Conservation (phyloP, 2,329 filamentous ascomycete genomes). For the Trichophyton schoenleinii region DNA sequence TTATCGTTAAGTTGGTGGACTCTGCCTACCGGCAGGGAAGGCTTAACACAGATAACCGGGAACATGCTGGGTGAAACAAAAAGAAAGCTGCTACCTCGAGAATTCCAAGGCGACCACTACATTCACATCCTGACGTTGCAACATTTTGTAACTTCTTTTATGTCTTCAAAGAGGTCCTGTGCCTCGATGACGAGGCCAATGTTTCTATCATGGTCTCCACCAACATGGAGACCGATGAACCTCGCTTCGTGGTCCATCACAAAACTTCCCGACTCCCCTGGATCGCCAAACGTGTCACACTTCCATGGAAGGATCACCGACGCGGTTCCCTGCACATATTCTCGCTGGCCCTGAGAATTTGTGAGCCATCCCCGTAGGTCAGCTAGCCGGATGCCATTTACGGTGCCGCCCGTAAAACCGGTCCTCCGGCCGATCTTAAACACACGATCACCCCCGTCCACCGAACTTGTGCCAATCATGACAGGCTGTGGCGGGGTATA, state of each 20-base stretch:
- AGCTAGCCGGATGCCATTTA: background rate
- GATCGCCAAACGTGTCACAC: background rate
- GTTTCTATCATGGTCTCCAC: background rate
- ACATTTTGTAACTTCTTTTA: background rate
- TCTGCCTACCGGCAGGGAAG: too few species aligned
- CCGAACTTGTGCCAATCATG: background rate
- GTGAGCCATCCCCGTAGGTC: background rate
- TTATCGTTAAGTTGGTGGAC: too few species aligned
- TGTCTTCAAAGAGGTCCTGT: background rate
- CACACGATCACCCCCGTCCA: background rate
- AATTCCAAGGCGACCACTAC: too few species aligned
- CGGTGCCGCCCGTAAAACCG: background rate
- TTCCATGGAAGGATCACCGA: background rate
- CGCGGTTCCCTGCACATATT: background rate
- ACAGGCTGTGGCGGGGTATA: background rate
- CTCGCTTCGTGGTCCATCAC: background rate
- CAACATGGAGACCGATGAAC: background rate
- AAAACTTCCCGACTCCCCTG: background rate
- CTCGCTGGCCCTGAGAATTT: background rate
- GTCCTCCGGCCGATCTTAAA: background rate
- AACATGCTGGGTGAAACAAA: too few species aligned
- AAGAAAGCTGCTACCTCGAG: too few species aligned
- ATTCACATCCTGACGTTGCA: background rate
- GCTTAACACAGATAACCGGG: too few species aligned
- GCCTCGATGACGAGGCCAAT: background rate